Base-by-base conservation (phyloP, 1,139 yeast species). In the Saccharomyces uvarum region DNA sequence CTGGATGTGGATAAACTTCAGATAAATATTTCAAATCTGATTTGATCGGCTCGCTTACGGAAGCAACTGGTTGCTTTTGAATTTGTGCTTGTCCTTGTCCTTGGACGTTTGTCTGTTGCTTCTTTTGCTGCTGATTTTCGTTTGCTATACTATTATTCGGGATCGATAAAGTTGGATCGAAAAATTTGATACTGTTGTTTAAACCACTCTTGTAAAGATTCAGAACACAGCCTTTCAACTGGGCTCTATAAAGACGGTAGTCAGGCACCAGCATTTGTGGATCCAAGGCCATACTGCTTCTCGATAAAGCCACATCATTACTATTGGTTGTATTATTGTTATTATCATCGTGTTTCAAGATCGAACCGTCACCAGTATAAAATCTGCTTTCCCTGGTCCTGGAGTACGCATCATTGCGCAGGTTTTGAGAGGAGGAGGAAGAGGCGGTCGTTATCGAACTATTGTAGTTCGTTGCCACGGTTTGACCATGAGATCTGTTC, bases 1-100 rank as follows among this genome's bases (percentile, higher is more conserved):
- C 83, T 1, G 96, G 96, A 67, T 89, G 96, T 2, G 85, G 84
- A 56, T 76, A 77, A 3, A 72, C 66, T 19, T 73, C 72, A 5
- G 82, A 76, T 32, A 68, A 52, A 57, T 76, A 75, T 50, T 62
- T 65, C 47, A 71, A 19, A 56, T 58, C 59, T 2, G 0, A 31
- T 31, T 31, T 31, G 33, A 31, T 31, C 33, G 33, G 33, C 33
- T 31, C 33, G 33, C 33, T 31, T 31, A 1, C 33, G 11, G 33
- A 3, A 46, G 24, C 8, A 14, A 1, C 2, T n/a, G 27, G 16
- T 33, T 49, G 51, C 29, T 47, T 49, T 27, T 6, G 47, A 4
- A 27, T 24, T 8, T 21, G 31, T 19, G 49, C 53, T 54, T 13
- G 46, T 31, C 33, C 33, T 31, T 31, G 33, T 31, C 13, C 33